phyloP scores from a whole-genome alignment of 1,284 basidiomycete genomes.

The Ceratobasidium sp. region DNA sequence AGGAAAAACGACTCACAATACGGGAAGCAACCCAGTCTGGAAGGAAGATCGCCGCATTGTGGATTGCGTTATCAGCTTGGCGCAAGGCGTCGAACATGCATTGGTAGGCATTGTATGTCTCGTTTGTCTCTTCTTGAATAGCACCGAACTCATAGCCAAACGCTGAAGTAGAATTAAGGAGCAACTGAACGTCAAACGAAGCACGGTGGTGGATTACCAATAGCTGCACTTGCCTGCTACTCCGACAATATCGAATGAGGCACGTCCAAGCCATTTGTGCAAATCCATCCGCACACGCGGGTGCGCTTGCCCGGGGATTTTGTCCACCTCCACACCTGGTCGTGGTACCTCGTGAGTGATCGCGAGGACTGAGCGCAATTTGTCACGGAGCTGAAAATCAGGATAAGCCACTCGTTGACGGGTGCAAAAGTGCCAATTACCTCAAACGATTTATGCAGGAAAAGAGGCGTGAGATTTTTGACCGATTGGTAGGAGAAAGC shows the following conservation, averaged over 20 bases:
- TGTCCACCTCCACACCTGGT: slow-evolving; percentile 37
- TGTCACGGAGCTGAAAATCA: slow-evolving; percentile 48
- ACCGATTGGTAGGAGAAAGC: slow-evolving; percentile 82
- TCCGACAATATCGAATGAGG: slow-evolving; percentile 84
- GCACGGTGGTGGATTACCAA: neutral
- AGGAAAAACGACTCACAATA: slow-evolving; percentile 50
- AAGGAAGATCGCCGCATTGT: slow-evolving; percentile 47
- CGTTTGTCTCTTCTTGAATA: slow-evolving; percentile 76
- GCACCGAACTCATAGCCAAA: slow-evolving; percentile 84
- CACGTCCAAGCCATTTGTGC: slow-evolving; percentile 76
- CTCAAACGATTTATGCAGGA: slow-evolving; percentile 72
- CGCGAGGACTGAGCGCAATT: slow-evolving; percentile 47
- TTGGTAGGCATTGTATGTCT: slow-evolving; percentile 78
- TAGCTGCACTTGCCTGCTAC: slow-evolving; percentile 64
- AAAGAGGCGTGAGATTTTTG: slow-evolving; percentile 72
- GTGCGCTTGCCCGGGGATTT: neutral
- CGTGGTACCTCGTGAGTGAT: slow-evolving; percentile 44
- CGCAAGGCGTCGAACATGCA: slow-evolving; percentile 68
- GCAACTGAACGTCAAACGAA: neutral
- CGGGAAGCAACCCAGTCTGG: slow-evolving; percentile 28
- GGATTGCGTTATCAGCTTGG: slow-evolving; percentile 50
- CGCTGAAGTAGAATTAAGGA: slow-evolving; percentile 57
- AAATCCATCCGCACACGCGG: slow-evolving; percentile 64
- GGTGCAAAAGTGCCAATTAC: slow-evolving; percentile 61
- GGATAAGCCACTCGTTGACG: neutral